These are phyloP conservation scores for Lactifluus pinguis DNA, from an alignment of 768 basidiomycete species.

Conservation along the genomic window DNA sequence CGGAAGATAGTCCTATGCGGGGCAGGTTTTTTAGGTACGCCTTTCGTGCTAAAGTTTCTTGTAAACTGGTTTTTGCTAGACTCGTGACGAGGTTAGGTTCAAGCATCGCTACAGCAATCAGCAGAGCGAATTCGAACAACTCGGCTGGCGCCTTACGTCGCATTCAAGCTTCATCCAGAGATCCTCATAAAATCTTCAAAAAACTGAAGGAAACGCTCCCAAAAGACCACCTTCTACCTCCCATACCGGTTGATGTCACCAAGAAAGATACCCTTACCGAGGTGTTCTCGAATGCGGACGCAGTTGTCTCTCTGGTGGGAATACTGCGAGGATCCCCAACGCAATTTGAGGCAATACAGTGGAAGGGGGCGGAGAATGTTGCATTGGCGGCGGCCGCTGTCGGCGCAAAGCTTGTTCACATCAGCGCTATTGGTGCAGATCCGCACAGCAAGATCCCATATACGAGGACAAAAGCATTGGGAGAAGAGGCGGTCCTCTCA, in stretches of 20 bases:
- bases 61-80: background rate
- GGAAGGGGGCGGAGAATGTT: constrained; percentile 59
- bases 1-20: constrained; percentile 34
- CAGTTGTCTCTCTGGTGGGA: constrained; percentile 63
- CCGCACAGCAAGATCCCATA: constrained; percentile 49
- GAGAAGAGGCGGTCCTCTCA: constrained; percentile 44
- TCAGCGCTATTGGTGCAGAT: constrained; percentile 74
- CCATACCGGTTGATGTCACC: constrained; percentile 46
- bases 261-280: constrained; percentile 35
- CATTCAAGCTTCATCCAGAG: constrained; percentile 53
- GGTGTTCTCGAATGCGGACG: constrained; percentile 46
- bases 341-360: constrained; percentile 53
- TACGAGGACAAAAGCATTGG: constrained; percentile 51
- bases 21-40: constrained; percentile 51
- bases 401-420: constrained; percentile 52
- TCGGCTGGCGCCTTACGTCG: constrained; percentile 28
- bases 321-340: constrained; percentile 48
- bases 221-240: constrained; percentile 34
- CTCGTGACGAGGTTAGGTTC: constrained; percentile 32
- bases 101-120: constrained; percentile 48
- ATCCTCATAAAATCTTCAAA: constrained; percentile 37
- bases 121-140: constrained; percentile 24
- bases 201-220: constrained; percentile 24
- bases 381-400: constrained; percentile 41
- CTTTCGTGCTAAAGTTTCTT: background rate